phyloP scores from a whole-genome alignment of 2,329 filamentous ascomycete genomes.

The Sclerotiophoma versabilis region DNA sequence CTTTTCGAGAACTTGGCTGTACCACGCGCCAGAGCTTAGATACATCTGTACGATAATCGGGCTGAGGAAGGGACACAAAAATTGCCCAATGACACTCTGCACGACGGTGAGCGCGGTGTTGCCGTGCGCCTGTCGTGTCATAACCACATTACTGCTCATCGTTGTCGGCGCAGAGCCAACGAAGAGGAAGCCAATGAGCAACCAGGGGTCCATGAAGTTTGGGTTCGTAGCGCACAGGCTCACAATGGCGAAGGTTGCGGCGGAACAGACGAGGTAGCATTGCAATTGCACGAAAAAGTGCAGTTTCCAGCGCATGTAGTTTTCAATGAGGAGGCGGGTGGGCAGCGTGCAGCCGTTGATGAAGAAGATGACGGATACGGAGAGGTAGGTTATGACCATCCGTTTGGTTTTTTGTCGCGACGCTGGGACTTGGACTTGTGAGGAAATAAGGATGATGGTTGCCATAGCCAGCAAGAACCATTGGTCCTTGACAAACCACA shows the following conservation, averaged over 20 bases:
- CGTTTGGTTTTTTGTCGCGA: conserved; percentile 60
- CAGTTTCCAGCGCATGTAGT: conserved; percentile 71
- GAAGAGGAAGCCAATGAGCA: conserved; percentile 72
- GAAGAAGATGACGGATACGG: conserved; percentile 73
- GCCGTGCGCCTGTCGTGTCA: conserved; percentile 73
- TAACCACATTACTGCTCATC: conserved; percentile 75
- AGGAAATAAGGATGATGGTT: conserved; percentile 60
- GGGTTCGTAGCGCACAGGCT: conserved; percentile 59
- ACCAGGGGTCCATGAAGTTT: conserved; percentile 65
- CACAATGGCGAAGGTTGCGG: conserved; percentile 65
- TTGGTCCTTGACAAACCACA: conserved; percentile 60
- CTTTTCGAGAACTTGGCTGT: conserved; percentile 62
- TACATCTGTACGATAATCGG: conserved; percentile 70
- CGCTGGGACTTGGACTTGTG: conserved; percentile 63
- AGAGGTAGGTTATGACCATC: conserved; percentile 68
- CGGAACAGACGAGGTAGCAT: conserved; percentile 71
- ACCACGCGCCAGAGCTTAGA: conserved; percentile 61
- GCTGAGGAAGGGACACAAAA: conserved; percentile 71
- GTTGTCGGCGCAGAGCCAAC: conserved; percentile 75
- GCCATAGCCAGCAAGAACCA: conserved; percentile 71
- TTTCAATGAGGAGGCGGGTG: conserved; percentile 65
- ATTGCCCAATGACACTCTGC: conserved; percentile 74
- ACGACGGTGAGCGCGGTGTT: conserved; percentile 61
- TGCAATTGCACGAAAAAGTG: conserved; percentile 72
- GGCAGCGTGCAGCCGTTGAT: conserved; percentile 74